phyloP scores from a whole-genome alignment of 2,329 filamentous ascomycete species.

The Cytospora piceae region DNA sequence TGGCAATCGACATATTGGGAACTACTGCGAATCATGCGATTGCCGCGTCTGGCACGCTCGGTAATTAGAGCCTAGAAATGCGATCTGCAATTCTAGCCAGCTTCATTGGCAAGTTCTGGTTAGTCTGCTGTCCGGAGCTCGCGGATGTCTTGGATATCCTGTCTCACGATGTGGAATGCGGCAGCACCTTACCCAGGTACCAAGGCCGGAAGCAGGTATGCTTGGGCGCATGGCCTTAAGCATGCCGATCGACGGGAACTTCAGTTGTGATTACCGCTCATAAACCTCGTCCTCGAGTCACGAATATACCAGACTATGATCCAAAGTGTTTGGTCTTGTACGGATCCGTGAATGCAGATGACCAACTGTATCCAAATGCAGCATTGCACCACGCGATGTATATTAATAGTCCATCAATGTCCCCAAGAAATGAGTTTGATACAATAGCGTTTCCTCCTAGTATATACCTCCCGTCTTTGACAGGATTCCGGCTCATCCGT shows the following conservation, averaged over 20 bases:
- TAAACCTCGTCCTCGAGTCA: background rate
- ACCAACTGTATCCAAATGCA: background rate
- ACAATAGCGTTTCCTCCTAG: background rate
- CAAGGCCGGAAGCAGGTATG: background rate
- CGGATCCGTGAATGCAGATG: background rate
- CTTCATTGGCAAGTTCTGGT: background rate
- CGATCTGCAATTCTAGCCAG: background rate
- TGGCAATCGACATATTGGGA: background rate
- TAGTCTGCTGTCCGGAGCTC: background rate
- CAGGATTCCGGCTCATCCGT: background rate
- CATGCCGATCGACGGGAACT: background rate
- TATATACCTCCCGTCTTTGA: background rate
- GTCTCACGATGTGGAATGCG: slow-evolving; percentile 4
- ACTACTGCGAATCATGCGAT: background rate
- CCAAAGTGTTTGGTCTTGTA: background rate
- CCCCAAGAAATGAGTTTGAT: background rate
- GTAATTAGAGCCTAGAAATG: slow-evolving; percentile 1
- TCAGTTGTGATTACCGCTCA: background rate
- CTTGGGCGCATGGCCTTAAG: background rate
- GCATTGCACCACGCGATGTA: background rate
- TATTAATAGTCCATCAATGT: background rate
- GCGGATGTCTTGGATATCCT: background rate
- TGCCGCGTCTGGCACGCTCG: slow-evolving; percentile 1
- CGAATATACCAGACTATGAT: background rate
- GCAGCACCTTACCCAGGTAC: background rate